Percentiles rank a stretch among this genome's conserved stretches.
phyloP scores from a whole-genome alignment of 441 rosid species.

The Isatis lusitanica region DNA sequence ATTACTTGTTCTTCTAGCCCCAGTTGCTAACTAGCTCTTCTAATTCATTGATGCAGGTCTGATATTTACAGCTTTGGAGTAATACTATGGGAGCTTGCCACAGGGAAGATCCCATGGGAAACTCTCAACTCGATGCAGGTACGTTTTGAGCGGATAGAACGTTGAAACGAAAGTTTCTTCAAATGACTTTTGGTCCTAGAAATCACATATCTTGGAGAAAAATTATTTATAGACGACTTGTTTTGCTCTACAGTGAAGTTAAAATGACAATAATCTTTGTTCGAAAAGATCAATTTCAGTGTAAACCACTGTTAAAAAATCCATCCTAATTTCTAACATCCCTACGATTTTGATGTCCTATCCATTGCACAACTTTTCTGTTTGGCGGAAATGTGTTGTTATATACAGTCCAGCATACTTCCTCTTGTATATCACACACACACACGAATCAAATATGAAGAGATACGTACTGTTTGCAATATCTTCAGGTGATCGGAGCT shows the following conservation, averaged over 20 bases:
- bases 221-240: background rate
- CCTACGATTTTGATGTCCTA: background rate
- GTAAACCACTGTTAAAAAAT: background rate
- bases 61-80: slow-evolving; percentile 91
- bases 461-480: slow-evolving; percentile 33
- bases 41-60: slow-evolving; percentile 56
- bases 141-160: slow-evolving; percentile 10
- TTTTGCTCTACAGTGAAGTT: background rate
- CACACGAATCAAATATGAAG: slow-evolving; percentile 12
- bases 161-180: background rate
- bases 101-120: slow-evolving; percentile 97
- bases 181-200: background rate
- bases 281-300: background rate
- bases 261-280: background rate
- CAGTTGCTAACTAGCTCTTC: background rate
- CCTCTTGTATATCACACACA: background rate
- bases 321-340: background rate
- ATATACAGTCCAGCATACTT: too few relatives aligned
- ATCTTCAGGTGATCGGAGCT: slow-evolving; percentile 87
- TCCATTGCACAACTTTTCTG: background rate
- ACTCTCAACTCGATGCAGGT: slow-evolving; percentile 94
- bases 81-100: slow-evolving; percentile 89
- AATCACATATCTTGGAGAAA: background rate
- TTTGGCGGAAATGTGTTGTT: background rate
- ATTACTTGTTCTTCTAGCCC: background rate